These are phyloP conservation scores for Euptelea pleiosperma DNA, from an alignment of 164 flowering plant species.

Conservation along the genomic window DNA sequence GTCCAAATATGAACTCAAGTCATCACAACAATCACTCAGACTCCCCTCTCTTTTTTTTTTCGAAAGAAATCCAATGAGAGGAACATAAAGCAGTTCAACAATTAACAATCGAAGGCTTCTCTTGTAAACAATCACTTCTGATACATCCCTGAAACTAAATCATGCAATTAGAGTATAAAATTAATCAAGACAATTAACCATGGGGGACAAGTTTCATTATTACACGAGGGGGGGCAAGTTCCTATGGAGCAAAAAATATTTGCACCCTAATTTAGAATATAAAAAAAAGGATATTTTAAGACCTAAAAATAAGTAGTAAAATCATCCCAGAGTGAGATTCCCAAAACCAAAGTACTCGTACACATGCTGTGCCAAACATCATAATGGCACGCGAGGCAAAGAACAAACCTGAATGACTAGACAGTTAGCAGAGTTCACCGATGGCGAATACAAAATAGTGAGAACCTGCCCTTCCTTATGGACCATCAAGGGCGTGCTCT, in stretches of 20 bases:
- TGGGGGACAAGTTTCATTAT: neutral
- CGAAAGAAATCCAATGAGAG: too few species aligned
- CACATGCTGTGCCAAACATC: constrained; percentile 15
- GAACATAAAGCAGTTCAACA: too few species aligned
- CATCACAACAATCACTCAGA: too few species aligned
- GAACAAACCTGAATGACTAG: constrained; percentile 17
- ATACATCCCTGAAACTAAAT: too few species aligned
- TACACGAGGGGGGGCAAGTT: neutral
- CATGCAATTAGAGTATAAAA: neutral
- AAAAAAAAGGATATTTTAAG: constrained; percentile 5
- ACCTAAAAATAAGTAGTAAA: constrained; percentile 12
- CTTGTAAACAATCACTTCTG: too few species aligned
- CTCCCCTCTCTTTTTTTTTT: too few species aligned
- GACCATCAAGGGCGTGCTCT: constrained; percentile 47
- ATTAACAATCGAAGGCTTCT: too few species aligned
- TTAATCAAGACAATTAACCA: constrained; percentile 4
- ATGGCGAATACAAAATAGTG: constrained; percentile 9
- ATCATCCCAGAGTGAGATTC: constrained; percentile 7
- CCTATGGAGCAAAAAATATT: neutral
- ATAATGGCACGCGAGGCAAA: constrained; percentile 16
- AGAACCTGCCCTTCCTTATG: constrained; percentile 10
- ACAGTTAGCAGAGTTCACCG: constrained; percentile 18
- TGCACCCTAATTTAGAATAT: constrained; percentile 1
- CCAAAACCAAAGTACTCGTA: constrained; percentile 7
- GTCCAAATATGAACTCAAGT: too few species aligned